These are phyloP conservation scores for Petrea volubilis DNA, from an alignment of 257 asterid genomes.

Conservation along the genomic window DNA sequence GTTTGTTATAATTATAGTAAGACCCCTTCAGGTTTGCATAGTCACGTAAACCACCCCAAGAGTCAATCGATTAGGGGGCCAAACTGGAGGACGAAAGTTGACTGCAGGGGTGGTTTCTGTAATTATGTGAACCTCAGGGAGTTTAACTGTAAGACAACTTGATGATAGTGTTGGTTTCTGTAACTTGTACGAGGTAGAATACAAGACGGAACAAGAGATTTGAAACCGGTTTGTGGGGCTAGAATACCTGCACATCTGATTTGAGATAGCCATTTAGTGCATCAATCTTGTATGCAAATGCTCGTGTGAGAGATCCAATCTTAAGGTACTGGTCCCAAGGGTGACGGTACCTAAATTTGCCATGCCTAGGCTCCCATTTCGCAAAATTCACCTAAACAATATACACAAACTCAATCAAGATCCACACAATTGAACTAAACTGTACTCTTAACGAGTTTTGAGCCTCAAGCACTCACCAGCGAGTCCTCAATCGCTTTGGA, in stretches of 20 bases:
- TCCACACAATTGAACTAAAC: neutral
- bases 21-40: no score
- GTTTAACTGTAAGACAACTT: no score
- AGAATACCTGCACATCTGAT: conserved; percentile 47
- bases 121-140: no score
- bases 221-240: no score
- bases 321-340: conserved; percentile 72
- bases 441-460: neutral
- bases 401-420: neutral
- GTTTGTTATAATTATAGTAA: no score
- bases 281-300: conserved; percentile 59
- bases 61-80: no score
- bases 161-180: no score
- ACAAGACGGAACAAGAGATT: no score
- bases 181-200: no score
- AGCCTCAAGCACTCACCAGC: conserved; percentile 40
- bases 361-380: conserved; percentile 78
- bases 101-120: no score
- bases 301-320: conserved; percentile 48
- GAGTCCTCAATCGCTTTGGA: conserved; percentile 56
- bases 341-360: conserved; percentile 54
- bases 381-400: conserved; percentile 64
- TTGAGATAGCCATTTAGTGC: conserved; percentile 47
- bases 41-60: no score
- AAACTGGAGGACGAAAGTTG: no score